Percentiles rank a stretch among this genome's conserved stretches.
phyloP scores from a whole-genome alignment of 2,329 filamentous ascomycete species.

The Trichophyton rubrum region DNA sequence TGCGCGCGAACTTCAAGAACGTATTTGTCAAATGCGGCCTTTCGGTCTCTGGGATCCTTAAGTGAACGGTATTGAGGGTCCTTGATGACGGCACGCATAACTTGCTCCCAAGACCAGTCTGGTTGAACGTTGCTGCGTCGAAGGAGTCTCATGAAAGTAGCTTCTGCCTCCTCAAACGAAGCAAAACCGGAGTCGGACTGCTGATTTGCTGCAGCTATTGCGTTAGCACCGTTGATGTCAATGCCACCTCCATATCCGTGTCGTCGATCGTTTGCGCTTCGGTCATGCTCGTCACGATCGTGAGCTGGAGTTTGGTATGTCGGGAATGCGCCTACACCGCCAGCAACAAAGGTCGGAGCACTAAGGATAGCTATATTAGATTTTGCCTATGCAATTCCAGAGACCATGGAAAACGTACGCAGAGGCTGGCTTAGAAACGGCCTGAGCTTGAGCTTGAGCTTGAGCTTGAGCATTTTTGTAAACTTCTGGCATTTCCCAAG shows the following conservation, averaged over 20 bases:
- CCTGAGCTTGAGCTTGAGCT: conserved; percentile 26
- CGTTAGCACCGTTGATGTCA: conserved; percentile 33
- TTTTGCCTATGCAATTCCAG: not conserved
- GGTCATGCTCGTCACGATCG: conserved; percentile 39
- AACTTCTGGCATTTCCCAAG: conserved; percentile 82
- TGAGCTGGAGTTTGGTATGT: conserved; percentile 22
- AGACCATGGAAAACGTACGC: conserved; percentile 30
- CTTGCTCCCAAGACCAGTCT: conserved; percentile 87
- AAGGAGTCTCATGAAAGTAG: conserved; percentile 82
- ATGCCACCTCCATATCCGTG: conserved; percentile 30
- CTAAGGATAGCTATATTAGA: conserved; percentile 17
- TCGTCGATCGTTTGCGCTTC: conserved; percentile 36
- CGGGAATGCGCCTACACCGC: conserved; percentile 37
- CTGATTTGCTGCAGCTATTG: conserved; percentile 25
- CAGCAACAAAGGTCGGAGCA: conserved; percentile 47
- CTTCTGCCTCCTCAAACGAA: conserved; percentile 75
- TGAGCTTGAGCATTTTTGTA: conserved; percentile 64
- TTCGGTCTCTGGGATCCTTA: conserved; percentile 82
- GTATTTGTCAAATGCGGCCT: conserved; percentile 88
- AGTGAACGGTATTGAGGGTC: conserved; percentile 88
- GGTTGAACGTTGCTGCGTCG: conserved; percentile 73
- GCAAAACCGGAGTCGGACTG: conserved; percentile 62
- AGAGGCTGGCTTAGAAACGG: conserved; percentile 32
- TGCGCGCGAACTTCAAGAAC: conserved; percentile 77
- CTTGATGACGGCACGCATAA: conserved; percentile 71